Base-by-base conservation (phyloP, 1,284 basidiomycete genomes). In the Marasmius sp. region DNA sequence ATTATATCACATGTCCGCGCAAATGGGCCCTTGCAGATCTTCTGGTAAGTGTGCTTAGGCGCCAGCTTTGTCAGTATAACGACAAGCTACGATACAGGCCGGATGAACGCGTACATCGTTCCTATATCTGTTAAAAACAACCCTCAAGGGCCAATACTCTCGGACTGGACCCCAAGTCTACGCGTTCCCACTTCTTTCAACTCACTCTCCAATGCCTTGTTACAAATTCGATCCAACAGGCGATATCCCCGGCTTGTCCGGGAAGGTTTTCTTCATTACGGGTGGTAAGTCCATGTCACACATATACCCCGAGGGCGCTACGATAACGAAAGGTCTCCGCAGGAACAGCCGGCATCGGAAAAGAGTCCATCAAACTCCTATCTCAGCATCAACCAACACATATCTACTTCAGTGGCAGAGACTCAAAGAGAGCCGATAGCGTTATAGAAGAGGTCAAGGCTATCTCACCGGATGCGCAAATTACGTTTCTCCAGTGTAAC, bases 281-380 rank as follows among this genome's bases (percentile, higher is more conserved):
- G 48, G 48, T 20, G 48, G 48, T 50, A 50, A 20, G 48, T 43
- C 11, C 41, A 43, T 2, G n/a, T 6, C 41, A 43, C 3, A 12
- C n/a, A 12, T 12, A 12, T n/a, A 3, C 12, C 41, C n/a, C 41
- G 41, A n/a, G 41, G 39, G 6, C 41, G n/a, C 41, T 12, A 43
- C 41, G 6, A 43, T 43, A 43, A 43, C 41, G 6, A 12, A 43
- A 12, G 11, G 41, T 3, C 20, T 20, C 12, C 27, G 14, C 8
- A 50, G 48, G 50, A 52, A 68, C 65, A 10, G 62, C 60, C 2
- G 68, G 68, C 41, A 60, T 67, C 3, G 68, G 68, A 16, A 66
- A 64, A 50, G 65, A 65, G 57, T 43, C 67, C 18, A 48, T 69
- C n/a, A 43, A 59, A 1, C 63, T 48, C n/a, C 38, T 65, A 3